A percentile compares a stretch with the other conserved stretches of the same genome.
Conservation (phyloP, 1,284 basidiomycete genomes). For the Rhizopogon hawkerae region DNA sequence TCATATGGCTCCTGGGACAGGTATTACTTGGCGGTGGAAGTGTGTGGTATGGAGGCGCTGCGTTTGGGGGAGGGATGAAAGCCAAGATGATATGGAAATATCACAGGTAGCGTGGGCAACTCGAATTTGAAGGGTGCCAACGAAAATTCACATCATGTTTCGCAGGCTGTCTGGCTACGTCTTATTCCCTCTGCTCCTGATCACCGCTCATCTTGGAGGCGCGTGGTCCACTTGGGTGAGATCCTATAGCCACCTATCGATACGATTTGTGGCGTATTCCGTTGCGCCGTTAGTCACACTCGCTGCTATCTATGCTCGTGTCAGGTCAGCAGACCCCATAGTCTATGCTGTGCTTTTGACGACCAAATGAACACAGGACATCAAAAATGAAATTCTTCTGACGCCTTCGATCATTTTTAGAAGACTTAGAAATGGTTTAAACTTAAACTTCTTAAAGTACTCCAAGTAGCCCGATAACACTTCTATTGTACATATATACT, state of each 20-base stretch:
- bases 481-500: constrained; percentile 6
- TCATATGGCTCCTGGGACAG: constrained; percentile 51
- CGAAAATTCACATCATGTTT: background rate
- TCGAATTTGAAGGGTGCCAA: background rate
- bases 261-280: constrained; percentile 45
- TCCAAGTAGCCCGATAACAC: background rate
- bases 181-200: constrained; percentile 45
- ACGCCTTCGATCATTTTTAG: background rate
- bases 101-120: constrained; percentile 40
- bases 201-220: constrained; percentile 56
- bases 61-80: constrained; percentile 56
- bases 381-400: constrained; percentile 47
- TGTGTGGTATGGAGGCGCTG: constrained; percentile 57
- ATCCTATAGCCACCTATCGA: constrained; percentile 28
- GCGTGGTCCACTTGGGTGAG: constrained; percentile 52
- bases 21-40: constrained; percentile 51
- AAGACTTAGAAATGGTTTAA: constrained; percentile 4
- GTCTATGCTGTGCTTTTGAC: constrained; percentile 1
- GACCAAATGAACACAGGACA: constrained; percentile 22
- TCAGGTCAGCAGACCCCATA: constrained; percentile 33
- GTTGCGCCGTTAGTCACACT: constrained; percentile 42
- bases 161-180: constrained; percentile 58
- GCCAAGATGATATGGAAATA: constrained; percentile 72
- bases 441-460: constrained; percentile 5
- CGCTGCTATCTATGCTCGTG: constrained; percentile 32